Percentiles rank a stretch among this genome's conserved stretches.
phyloP scores from a whole-genome alignment of 495 filamentous ascomycete species.

The Neurospora sp. region DNA sequence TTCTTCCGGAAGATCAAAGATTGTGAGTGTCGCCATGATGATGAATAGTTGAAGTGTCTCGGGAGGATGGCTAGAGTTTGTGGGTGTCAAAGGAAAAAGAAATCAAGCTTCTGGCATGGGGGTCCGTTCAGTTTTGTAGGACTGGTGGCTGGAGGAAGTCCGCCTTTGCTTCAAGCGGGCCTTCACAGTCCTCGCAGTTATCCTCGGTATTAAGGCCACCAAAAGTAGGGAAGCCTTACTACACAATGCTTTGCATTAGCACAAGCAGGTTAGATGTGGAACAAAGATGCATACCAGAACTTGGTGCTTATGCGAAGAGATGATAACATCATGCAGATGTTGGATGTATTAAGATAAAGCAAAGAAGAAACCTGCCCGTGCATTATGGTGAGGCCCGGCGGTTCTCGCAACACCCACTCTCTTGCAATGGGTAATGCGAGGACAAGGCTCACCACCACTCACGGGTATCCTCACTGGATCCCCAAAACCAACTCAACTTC shows the following conservation, averaged over 20 bases:
- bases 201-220: background rate
- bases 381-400: too few relatives aligned
- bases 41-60: background rate
- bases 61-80: background rate
- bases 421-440: too few relatives aligned
- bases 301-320: background rate
- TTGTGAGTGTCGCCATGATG: background rate
- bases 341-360: background rate
- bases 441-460: too few relatives aligned
- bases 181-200: background rate
- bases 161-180: background rate
- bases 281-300: background rate
- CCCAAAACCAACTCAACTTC: background rate
- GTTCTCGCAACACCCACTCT: too few relatives aligned
- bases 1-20: background rate
- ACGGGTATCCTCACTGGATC: background rate
- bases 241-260: background rate
- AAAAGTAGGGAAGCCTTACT: background rate
- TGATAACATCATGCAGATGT: background rate
- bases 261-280: background rate
- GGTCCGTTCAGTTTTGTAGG: background rate
- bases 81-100: background rate
- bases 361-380: too few relatives aligned
- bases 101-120: background rate
- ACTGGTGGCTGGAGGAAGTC: background rate